Evolutionary conservation across 164 flowering plant genomes (phyloP).

Genomic region (Vitis cinerea): DNA sequence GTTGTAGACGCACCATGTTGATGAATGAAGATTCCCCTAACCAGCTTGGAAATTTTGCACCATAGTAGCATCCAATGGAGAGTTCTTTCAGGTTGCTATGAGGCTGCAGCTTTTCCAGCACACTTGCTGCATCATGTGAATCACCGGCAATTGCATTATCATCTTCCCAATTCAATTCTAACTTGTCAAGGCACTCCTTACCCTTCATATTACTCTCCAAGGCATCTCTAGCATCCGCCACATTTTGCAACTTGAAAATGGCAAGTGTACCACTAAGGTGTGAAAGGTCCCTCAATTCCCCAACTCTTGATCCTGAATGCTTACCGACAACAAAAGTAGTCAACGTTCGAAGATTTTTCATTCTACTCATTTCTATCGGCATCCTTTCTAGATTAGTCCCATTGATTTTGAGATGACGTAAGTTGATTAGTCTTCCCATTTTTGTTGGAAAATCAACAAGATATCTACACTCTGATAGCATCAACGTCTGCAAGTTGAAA

Average conservation of each 20-base stretch:
- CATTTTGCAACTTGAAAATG: slow-evolving; percentile 17
- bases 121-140: not conserved
- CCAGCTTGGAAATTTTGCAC: slow-evolving; percentile 21
- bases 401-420: slow-evolving; percentile 20
- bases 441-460: slow-evolving; percentile 14
- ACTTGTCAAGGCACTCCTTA: slow-evolving; percentile 8
- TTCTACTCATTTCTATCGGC: slow-evolving; percentile 15
- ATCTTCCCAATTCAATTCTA: slow-evolving; percentile 12
- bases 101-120: slow-evolving; percentile 12
- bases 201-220: slow-evolving; percentile 10
- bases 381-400: not conserved
- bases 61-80: slow-evolving; percentile 4
- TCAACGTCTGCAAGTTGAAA: not conserved
- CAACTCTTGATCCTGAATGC: not conserved
- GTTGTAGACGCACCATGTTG: not conserved
- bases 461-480: not conserved
- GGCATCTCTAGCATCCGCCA: slow-evolving; percentile 9
- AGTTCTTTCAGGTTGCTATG: slow-evolving; percentile 11
- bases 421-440: slow-evolving; percentile 16
- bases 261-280: slow-evolving; percentile 2
- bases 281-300: slow-evolving; percentile 6
- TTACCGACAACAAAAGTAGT: slow-evolving; percentile 3
- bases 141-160: not conserved
- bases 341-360: slow-evolving; percentile 11
- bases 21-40: slow-evolving; percentile 5